A percentile compares a stretch with the other conserved stretches of the same genome.
These are phyloP conservation scores for Pseudoperonospora humuli DNA, from an alignment of 352 stramenopile genomes.

Conservation along the genomic window DNA sequence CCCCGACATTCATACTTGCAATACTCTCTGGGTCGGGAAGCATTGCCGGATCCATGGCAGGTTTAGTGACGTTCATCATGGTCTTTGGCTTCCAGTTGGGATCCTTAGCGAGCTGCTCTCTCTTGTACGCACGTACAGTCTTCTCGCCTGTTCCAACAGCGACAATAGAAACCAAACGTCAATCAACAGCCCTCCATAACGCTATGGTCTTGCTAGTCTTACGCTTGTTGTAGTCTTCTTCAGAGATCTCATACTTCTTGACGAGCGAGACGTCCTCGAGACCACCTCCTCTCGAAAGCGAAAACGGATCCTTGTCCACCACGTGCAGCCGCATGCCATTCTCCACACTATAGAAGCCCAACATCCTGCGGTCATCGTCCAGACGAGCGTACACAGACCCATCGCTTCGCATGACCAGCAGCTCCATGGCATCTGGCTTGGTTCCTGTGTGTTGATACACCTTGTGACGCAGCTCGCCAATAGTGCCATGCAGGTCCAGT, in stretches of 20 bases:
- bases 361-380: conserved; percentile 72
- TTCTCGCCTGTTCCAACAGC: conserved; percentile 72
- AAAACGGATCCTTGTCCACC: conserved; percentile 95
- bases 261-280: conserved; percentile 96
- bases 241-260: conserved; percentile 97
- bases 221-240: conserved; percentile 98
- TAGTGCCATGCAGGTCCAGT: conserved; percentile 89
- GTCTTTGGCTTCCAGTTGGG: conserved; percentile 90
- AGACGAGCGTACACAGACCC: conserved; percentile 39
- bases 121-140: conserved; percentile 95
- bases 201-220: conserved; percentile 4
- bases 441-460: conserved; percentile 95
- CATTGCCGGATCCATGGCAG: conserved; percentile 28
- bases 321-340: conserved; percentile 93
- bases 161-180: background rate
- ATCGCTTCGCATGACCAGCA: conserved; percentile 53
- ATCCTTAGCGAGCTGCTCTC: conserved; percentile 92
- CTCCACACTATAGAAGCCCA: conserved; percentile 89
- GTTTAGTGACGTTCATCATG: conserved; percentile 46
- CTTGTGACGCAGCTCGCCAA: conserved; percentile 86
- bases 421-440: conserved; percentile 84
- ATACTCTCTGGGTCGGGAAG: conserved; percentile 63
- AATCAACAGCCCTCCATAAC: background rate
- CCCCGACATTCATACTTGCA: conserved; percentile 83
- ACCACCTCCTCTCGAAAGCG: conserved; percentile 87